Evolutionary conservation across 2,329 filamentous ascomycete species (phyloP).

Genomic region (Mycosphaerella arachidis): DNA sequence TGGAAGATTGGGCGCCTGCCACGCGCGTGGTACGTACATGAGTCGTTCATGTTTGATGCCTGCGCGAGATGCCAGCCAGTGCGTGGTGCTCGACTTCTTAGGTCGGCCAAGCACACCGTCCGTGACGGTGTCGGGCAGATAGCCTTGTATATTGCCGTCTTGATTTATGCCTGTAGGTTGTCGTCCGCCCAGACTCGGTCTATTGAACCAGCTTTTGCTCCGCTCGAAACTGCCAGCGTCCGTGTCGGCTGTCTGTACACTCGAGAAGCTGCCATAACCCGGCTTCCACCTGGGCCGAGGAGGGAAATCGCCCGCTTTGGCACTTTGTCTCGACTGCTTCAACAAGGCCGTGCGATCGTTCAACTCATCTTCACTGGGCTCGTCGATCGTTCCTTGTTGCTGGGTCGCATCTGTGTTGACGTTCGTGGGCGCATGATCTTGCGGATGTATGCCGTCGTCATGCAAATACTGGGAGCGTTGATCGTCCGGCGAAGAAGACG

Average conservation of each 20-base stretch:
- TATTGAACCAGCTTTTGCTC: constrained; percentile 32
- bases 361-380: constrained; percentile 27
- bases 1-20: constrained; percentile 67
- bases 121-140: constrained; percentile 41
- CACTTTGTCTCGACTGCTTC: constrained; percentile 29
- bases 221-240: constrained; percentile 19
- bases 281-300: constrained; percentile 56
- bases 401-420: constrained; percentile 13
- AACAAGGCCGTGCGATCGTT: constrained; percentile 39
- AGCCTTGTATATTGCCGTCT: constrained; percentile 35
- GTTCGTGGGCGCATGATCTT: constrained; percentile 33
- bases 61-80: constrained; percentile 65
- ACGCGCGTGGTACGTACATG: constrained; percentile 68
- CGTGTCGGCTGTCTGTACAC: constrained; percentile 17
- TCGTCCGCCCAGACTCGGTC: constrained; percentile 27
- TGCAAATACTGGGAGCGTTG: constrained; percentile 24
- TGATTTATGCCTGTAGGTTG: constrained; percentile 16
- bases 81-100: constrained; percentile 69
- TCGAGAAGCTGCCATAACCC: constrained; percentile 44
- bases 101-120: constrained; percentile 41
- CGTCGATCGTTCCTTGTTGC: constrained; percentile 21
- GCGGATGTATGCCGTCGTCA: constrained; percentile 31
- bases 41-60: constrained; percentile 67
- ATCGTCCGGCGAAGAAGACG: constrained; percentile 42
- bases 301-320: constrained; percentile 50